phyloP scores from a whole-genome alignment of 441 rosid genomes.

The Erodium moschatum region DNA sequence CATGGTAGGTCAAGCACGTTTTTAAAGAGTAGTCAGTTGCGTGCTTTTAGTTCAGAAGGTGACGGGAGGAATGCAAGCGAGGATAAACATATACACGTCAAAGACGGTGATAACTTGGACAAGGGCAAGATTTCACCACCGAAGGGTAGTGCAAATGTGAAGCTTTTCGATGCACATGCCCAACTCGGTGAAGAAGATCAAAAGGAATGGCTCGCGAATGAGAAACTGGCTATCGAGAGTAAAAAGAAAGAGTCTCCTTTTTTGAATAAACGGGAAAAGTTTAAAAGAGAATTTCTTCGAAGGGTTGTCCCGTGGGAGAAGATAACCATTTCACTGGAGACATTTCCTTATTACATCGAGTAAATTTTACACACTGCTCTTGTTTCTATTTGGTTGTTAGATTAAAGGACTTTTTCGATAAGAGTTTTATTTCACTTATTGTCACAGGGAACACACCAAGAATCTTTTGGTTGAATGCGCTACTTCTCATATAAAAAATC shows the following conservation, averaged over 20 bases:
- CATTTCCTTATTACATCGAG: constrained; percentile 81
- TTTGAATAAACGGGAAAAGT: constrained; percentile 59
- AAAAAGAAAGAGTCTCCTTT: constrained; percentile 72
- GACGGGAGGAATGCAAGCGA: constrained; percentile 76
- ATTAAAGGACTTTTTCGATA: constrained; percentile 11
- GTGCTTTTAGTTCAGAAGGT: constrained; percentile 67
- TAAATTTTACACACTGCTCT: constrained; percentile 29
- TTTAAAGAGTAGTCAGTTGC: constrained; percentile 32
- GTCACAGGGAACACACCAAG: constrained; percentile 57
- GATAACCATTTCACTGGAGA: constrained; percentile 76
- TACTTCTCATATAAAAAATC: constrained; percentile 71
- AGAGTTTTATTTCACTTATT: constrained; percentile 19
- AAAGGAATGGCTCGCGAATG: constrained; percentile 78
- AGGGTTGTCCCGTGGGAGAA: constrained; percentile 87
- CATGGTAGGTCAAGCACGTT: constrained; percentile 21
- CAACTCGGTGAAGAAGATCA: constrained; percentile 77
- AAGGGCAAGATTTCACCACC: constrained; percentile 36
- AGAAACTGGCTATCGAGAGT: constrained; percentile 62
- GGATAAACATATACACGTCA: constrained; percentile 44
- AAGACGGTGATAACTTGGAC: constrained; percentile 34
- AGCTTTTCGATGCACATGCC: constrained; percentile 48
- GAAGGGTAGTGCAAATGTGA: constrained; percentile 25
- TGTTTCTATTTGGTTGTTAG: constrained; percentile 5
- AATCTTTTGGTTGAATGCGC: constrained; percentile 76
- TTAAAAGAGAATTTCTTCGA: constrained; percentile 65